phyloP scores from a whole-genome alignment of 2,329 filamentous ascomycete species.

The Bipolaris zeicola region DNA sequence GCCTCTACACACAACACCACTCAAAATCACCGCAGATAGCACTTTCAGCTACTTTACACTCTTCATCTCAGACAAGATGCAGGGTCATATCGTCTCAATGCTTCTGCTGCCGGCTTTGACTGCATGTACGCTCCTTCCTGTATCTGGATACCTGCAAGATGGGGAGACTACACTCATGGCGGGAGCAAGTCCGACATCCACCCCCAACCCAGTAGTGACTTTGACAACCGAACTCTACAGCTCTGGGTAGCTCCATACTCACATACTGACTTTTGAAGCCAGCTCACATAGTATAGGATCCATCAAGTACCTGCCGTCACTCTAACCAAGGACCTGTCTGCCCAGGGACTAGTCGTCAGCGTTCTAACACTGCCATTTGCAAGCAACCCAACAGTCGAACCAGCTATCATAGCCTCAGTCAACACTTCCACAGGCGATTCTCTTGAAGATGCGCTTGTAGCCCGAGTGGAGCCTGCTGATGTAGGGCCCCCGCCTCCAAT shows the following conservation, averaged over 20 bases:
- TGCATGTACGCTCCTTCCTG: neutral
- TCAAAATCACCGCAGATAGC: neutral
- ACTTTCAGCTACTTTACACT: neutral
- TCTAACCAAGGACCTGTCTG: slow-evolving; percentile 1
- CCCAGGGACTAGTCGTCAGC: neutral
- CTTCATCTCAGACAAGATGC: slow-evolving; percentile 1
- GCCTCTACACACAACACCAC: neutral
- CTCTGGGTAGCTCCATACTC: slow-evolving; percentile 3
- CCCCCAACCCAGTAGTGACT: slow-evolving; percentile 3
- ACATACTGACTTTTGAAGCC: neutral
- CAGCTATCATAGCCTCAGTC: neutral
- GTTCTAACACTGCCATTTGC: neutral
- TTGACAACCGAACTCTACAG: neutral
- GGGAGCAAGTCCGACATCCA: slow-evolving; percentile 11
- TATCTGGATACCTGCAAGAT: slow-evolving; percentile 1
- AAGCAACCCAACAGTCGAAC: neutral
- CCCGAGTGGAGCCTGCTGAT: neutral
- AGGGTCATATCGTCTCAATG: neutral
- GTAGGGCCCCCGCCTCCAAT: slow-evolving; percentile 4
- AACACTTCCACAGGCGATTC: neutral
- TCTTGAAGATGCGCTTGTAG: neutral
- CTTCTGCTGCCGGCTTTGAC: slow-evolving; percentile 2
- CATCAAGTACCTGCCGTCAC: slow-evolving; percentile 18
- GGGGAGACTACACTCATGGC: neutral
- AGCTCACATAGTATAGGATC: slow-evolving; percentile 16